Percentiles rank a stretch among this genome's conserved stretches.
phyloP scores from a whole-genome alignment of 768 basidiomycete genomes.

The Termitomyces sp. region DNA sequence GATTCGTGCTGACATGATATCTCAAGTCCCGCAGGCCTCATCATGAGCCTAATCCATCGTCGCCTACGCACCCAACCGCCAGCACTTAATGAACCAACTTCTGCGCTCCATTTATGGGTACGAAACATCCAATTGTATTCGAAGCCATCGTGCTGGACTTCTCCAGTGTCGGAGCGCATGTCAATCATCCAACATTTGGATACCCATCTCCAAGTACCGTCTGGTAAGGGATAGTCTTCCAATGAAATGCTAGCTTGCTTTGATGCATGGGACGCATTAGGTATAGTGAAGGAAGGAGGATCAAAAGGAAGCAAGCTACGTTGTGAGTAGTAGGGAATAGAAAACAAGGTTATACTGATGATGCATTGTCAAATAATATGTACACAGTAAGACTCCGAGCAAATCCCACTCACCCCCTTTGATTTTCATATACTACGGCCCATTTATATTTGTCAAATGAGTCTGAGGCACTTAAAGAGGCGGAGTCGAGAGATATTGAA shows the following conservation, averaged over 20 bases:
- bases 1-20: conserved; percentile 11
- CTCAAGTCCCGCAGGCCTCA: conserved; percentile 45
- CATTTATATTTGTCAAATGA: conserved; percentile 59
- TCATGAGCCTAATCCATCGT: conserved; percentile 83
- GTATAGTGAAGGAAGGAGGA: conserved; percentile 68
- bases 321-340: conserved; percentile 65
- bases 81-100: conserved; percentile 50
- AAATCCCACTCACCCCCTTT: conserved; percentile 55
- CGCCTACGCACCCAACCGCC: conserved; percentile 75
- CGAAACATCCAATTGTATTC: conserved; percentile 83
- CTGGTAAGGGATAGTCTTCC: conserved; percentile 64
- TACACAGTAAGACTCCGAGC: background rate
- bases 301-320: conserved; percentile 66
- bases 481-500: conserved; percentile 11
- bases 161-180: conserved; percentile 71
- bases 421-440: conserved; percentile 80
- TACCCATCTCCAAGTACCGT: conserved; percentile 79
- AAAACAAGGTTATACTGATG: conserved; percentile 58
- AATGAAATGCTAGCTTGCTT: conserved; percentile 54
- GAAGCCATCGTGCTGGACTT: conserved; percentile 79
- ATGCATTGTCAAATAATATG: background rate
- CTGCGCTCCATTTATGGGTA: conserved; percentile 56
- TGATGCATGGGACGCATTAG: conserved; percentile 32
- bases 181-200: conserved; percentile 83
- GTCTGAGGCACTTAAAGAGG: conserved; percentile 13